Conservation (phyloP, 1,284 basidiomycete genomes). For the Pyrrhoderma noxium region DNA sequence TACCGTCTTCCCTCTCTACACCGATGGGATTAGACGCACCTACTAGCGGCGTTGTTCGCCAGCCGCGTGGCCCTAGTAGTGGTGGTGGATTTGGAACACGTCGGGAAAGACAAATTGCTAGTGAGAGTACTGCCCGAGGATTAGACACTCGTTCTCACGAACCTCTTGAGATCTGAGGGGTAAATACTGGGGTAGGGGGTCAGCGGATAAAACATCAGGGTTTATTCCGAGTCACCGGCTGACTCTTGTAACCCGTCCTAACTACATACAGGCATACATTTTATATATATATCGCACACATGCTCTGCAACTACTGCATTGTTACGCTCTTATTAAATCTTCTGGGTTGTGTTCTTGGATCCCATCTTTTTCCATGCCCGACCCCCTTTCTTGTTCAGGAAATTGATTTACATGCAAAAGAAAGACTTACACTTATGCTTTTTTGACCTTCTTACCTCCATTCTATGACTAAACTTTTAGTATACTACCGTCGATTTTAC, state of each 20-base stretch:
- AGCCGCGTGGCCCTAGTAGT: conserved; percentile 68
- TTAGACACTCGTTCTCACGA: conserved; percentile 78
- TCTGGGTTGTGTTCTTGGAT: too few relatives aligned
- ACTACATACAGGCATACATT: too few relatives aligned
- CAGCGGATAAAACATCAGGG: too few relatives aligned
- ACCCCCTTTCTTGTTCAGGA: too few relatives aligned
- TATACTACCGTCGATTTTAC: not conserved
- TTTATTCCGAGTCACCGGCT: too few relatives aligned
- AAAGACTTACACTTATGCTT: not conserved
- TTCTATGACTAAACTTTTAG: not conserved
- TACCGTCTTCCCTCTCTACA: conserved; percentile 51
- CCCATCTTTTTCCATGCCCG: too few relatives aligned
- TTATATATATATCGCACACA: too few relatives aligned
- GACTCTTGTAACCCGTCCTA: too few relatives aligned
- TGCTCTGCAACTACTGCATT: too few relatives aligned
- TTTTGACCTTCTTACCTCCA: not conserved
- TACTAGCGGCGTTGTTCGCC: conserved; percentile 60
- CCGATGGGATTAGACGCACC: conserved; percentile 37
- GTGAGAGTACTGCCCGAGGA: conserved; percentile 47
- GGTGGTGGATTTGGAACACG: conserved; percentile 61
- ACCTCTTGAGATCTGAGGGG: conserved; percentile 67
- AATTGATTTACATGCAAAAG: too few relatives aligned
- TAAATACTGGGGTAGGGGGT: not conserved
- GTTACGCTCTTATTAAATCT: too few relatives aligned
- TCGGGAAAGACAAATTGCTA: conserved; percentile 49